A percentile compares a stretch with the other conserved stretches of the same genome.
phyloP scores from a whole-genome alignment of 805 yeast species.

The Candida hungchunana region DNA sequence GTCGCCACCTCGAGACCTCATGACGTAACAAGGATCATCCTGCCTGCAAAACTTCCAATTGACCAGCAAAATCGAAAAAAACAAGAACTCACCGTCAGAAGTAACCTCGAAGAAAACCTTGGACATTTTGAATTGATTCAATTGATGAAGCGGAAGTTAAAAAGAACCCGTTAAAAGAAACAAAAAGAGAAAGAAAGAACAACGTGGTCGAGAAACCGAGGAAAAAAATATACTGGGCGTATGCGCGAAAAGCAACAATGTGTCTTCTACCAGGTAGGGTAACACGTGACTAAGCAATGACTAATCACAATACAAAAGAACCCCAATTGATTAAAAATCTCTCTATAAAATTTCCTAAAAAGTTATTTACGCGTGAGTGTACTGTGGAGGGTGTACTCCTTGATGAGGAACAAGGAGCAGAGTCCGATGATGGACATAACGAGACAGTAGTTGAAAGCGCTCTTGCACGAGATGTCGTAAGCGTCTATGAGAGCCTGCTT shows the following conservation, averaged over 20 bases:
- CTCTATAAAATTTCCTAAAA: neutral
- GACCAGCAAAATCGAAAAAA: constrained; percentile 4
- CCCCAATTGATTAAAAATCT: too few relatives aligned
- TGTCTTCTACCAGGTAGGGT: too few relatives aligned
- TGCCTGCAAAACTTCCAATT: constrained; percentile 1
- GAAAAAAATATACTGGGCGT: too few relatives aligned
- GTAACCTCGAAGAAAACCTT: constrained; percentile 80
- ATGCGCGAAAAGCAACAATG: too few relatives aligned
- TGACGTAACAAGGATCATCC: neutral
- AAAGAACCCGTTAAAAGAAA: too few relatives aligned
- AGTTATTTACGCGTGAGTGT: constrained; percentile 38
- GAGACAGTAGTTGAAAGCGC: constrained; percentile 46
- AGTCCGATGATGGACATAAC: constrained; percentile 37
- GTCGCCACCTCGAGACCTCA: too few relatives aligned
- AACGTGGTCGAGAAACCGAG: too few relatives aligned
- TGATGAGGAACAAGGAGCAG: constrained; percentile 42
- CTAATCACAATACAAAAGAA: too few relatives aligned
- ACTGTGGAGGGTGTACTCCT: constrained; percentile 55
- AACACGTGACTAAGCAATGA: too few relatives aligned
- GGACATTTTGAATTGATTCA: constrained; percentile 43
- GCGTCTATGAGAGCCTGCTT: constrained; percentile 42
- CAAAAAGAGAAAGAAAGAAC: neutral
- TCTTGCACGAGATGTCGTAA: constrained; percentile 49
- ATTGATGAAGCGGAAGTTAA: too few relatives aligned
- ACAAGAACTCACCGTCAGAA: constrained; percentile 52